A percentile compares a stretch with the other conserved stretches of the same genome.
phyloP scores from a whole-genome alignment of 2,329 filamentous ascomycete genomes.

The Aspergillus intermedius region DNA sequence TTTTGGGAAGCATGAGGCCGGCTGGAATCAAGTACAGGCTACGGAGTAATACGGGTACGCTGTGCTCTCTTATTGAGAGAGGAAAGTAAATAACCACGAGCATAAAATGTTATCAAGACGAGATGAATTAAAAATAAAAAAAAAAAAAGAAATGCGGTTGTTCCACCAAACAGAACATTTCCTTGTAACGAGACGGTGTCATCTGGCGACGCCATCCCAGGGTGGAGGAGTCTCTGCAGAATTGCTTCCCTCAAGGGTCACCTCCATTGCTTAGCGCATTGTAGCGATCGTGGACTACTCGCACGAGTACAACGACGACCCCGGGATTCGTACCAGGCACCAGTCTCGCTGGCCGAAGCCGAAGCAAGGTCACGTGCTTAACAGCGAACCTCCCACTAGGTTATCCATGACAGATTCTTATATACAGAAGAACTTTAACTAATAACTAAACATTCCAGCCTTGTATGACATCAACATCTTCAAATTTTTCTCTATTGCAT shows the following conservation, averaged over 20 bases:
- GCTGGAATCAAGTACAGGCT: too few species aligned
- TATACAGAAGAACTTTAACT: background rate
- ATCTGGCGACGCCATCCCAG: slow-evolving; percentile 50
- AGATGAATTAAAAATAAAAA: background rate
- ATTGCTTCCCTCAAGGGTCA: slow-evolving; percentile 54
- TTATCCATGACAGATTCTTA: slow-evolving; percentile 37
- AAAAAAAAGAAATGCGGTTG: slow-evolving; percentile 27
- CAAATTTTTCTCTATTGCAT: too few species aligned
- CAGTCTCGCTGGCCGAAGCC: slow-evolving; percentile 31
- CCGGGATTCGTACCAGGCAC: slow-evolving; percentile 52
- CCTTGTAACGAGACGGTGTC: slow-evolving; percentile 41
- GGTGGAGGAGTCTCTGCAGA: slow-evolving; percentile 52
- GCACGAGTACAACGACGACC: slow-evolving; percentile 49
- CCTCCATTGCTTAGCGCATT: slow-evolving; percentile 48
- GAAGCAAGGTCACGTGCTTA: slow-evolving; percentile 33
- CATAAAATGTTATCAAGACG: background rate
- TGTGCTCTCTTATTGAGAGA: too few species aligned
- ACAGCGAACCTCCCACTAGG: slow-evolving; percentile 33
- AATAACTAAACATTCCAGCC: background rate
- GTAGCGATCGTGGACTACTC: slow-evolving; percentile 51
- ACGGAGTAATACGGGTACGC: too few species aligned
- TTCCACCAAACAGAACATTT: slow-evolving; percentile 29
- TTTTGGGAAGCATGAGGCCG: background rate
- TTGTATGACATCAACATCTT: too few species aligned
- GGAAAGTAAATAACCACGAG: background rate